These are phyloP conservation scores for Pharnaceum exiguum DNA, from an alignment of 148 eudicot genomes.

Conservation along the genomic window DNA sequence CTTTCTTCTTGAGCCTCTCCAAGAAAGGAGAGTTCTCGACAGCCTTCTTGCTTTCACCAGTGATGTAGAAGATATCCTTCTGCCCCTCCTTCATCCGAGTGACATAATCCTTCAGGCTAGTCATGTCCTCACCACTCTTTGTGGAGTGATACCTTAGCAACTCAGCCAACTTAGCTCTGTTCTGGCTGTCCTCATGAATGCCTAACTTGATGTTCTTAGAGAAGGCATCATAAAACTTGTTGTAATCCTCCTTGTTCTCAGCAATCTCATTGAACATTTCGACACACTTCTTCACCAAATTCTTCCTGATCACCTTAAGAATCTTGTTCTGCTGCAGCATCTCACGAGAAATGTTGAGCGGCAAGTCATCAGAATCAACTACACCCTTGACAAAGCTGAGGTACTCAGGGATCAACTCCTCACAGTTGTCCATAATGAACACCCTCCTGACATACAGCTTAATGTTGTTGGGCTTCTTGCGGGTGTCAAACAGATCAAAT, in stretches of 20 bases:
- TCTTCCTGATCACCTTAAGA: conserved; percentile 90
- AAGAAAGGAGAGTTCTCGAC: conserved; percentile 91
- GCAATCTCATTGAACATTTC: conserved; percentile 94
- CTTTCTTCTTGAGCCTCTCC: conserved; percentile 79
- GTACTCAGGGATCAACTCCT: conserved; percentile 88
- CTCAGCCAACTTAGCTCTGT: conserved; percentile 72
- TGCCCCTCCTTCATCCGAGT: conserved; percentile 94
- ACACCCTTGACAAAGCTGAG: conserved; percentile 90
- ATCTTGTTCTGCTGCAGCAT: conserved; percentile 91
- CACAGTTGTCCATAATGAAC: conserved; percentile 91
- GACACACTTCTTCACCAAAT: conserved; percentile 85
- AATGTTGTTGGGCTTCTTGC: conserved; percentile 86
- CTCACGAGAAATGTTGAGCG: conserved; percentile 90
- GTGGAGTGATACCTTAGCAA: conserved; percentile 75
- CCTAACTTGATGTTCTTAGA: conserved; percentile 86
- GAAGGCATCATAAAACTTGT: conserved; percentile 84
- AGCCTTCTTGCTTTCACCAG: conserved; percentile 89
- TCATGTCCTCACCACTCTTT: conserved; percentile 80
- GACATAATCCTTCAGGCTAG: conserved; percentile 82
- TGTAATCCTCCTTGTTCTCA: conserved; percentile 87
- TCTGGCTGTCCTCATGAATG: conserved; percentile 84
- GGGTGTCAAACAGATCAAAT: conserved; percentile 77
- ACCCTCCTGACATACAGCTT: conserved; percentile 94
- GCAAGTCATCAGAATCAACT: conserved; percentile 85
- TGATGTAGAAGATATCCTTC: conserved; percentile 81